phyloP scores from a whole-genome alignment of 768 basidiomycete species.

The Omphalotus guepiniiformis region DNA sequence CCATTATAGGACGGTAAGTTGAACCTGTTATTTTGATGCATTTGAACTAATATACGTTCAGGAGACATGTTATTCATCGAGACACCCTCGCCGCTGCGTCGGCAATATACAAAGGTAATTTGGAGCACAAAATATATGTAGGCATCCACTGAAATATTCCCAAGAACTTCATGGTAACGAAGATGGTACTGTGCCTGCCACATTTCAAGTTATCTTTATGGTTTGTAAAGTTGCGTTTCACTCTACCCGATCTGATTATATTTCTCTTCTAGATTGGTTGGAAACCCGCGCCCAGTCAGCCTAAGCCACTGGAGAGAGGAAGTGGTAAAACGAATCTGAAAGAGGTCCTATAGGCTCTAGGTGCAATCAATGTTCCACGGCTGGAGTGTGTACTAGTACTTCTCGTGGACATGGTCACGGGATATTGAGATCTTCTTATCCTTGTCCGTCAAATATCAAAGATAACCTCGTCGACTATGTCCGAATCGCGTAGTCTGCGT shows the following conservation, averaged over 20 bases:
- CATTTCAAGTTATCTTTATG: slow-evolving; percentile 95
- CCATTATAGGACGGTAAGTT: slow-evolving; percentile 74
- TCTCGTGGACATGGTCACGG: too few relatives aligned
- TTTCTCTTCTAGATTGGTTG: slow-evolving; percentile 62
- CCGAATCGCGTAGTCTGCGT: too few relatives aligned
- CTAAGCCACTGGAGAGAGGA: slow-evolving; percentile 61
- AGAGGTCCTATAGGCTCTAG: slow-evolving; percentile 51
- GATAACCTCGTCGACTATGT: too few relatives aligned
- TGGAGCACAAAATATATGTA: not conserved
- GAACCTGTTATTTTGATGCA: not conserved
- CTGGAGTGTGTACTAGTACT: too few relatives aligned
- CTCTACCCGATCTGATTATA: not conserved
- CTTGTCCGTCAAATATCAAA: too few relatives aligned
- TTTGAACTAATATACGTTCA: slow-evolving; percentile 44
- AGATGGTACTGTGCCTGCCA: slow-evolving; percentile 86
- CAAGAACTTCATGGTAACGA: slow-evolving; percentile 80
- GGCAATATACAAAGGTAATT: slow-evolving; percentile 84
- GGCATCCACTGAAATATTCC: not conserved
- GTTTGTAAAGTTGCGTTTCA: slow-evolving; percentile 36
- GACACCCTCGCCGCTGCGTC: slow-evolving; percentile 91
- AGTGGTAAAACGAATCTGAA: slow-evolving; percentile 57
- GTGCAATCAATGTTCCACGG: not conserved
- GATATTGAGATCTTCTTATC: too few relatives aligned
- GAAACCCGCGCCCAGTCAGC: slow-evolving; percentile 70
- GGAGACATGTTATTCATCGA: slow-evolving; percentile 65